phyloP scores from a whole-genome alignment of 257 asterid species.

The Parsonsia alboflavescens region DNA sequence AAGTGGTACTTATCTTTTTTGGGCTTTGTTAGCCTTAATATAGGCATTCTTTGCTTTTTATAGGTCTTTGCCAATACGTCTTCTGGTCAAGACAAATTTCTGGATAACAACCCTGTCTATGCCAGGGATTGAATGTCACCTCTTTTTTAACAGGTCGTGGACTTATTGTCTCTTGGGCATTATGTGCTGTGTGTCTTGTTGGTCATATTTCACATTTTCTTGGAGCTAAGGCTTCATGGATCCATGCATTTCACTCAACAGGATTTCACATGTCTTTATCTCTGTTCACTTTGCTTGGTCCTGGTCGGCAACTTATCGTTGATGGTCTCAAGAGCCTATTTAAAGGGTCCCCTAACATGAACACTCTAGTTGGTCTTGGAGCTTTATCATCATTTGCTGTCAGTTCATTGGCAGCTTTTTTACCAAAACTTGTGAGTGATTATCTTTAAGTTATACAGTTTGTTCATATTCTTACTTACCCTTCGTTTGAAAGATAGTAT shows the following conservation, averaged over 20 bases:
- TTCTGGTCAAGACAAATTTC: neutral
- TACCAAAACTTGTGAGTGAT: constrained; percentile 80
- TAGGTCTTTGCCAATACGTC: neutral
- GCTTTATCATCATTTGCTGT: constrained; percentile 96
- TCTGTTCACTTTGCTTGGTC: constrained; percentile 82
- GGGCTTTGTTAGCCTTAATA: constrained; percentile 8
- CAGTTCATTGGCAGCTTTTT: constrained; percentile 84
- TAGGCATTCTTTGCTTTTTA: constrained; percentile 6
- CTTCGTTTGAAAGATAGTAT: neutral
- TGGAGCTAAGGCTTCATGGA: constrained; percentile 93
- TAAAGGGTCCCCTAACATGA: constrained; percentile 96
- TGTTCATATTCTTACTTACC: neutral
- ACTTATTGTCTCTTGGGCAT: constrained; percentile 92
- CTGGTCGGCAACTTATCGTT: constrained; percentile 80
- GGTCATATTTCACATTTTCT: constrained; percentile 91
- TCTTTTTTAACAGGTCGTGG: constrained; percentile 74
- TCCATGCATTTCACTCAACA: constrained; percentile 91
- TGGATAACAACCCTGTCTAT: constrained; percentile 16
- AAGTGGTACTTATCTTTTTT: constrained; percentile 57
- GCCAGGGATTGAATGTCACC: constrained; percentile 20
- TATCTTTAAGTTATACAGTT: neutral
- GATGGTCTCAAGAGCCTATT: constrained; percentile 89
- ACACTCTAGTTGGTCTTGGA: constrained; percentile 98
- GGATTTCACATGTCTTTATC: constrained; percentile 87
- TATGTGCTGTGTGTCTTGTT: constrained; percentile 83